These are phyloP conservation scores for Dactylellina leptospora DNA, from an alignment of 2,329 filamentous ascomycete genomes.

Conservation along the genomic window DNA sequence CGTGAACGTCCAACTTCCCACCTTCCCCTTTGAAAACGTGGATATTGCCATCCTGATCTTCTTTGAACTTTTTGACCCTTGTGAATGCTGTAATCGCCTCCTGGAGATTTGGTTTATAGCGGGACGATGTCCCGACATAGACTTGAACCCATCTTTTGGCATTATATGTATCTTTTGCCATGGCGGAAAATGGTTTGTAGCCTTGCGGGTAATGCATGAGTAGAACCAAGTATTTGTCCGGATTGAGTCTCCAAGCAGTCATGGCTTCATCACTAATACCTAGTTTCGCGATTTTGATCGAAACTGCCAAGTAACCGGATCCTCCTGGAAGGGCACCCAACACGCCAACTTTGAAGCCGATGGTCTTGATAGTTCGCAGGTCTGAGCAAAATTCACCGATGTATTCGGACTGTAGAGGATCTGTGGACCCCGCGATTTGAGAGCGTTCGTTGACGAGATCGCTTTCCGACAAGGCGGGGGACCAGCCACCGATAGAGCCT, in stretches of 20 bases:
- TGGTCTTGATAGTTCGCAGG: conserved; percentile 68
- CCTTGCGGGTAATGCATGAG: conserved; percentile 71
- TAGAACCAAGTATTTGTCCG: conserved; percentile 75
- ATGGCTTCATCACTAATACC: conserved; percentile 77
- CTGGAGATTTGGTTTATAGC: conserved; percentile 73
- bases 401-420: conserved; percentile 45
- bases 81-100: conserved; percentile 68
- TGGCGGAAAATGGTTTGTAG: conserved; percentile 70
- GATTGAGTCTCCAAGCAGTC: conserved; percentile 77
- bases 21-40: conserved; percentile 47
- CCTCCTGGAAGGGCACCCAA: conserved; percentile 63
- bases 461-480: conserved; percentile 50
- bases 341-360: conserved; percentile 76
- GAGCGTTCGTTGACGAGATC: conserved; percentile 32
- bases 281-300: conserved; percentile 74
- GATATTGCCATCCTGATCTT: conserved; percentile 48
- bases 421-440: conserved; percentile 44
- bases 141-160: conserved; percentile 63
- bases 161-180: conserved; percentile 62
- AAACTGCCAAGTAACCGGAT: conserved; percentile 70
- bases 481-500: conserved; percentile 57
- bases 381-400: conserved; percentile 65
- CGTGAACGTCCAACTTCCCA: conserved; percentile 37
- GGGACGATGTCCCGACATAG: conserved; percentile 75
- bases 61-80: conserved; percentile 56